phyloP scores from a whole-genome alignment of 305 asterid species.

The Solanum hybrid region DNA sequence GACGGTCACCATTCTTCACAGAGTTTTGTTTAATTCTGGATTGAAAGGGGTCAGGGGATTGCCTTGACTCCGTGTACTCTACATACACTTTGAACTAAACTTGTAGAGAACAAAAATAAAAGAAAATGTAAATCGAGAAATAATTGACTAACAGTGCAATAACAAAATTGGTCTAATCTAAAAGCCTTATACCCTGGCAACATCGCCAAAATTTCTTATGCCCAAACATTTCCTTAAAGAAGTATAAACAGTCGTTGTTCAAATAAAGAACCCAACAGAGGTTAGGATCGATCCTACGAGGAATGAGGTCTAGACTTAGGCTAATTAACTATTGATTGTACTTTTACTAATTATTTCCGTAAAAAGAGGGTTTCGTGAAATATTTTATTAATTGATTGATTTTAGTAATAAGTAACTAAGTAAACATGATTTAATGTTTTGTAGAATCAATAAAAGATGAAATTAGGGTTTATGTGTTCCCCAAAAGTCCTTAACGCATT shows the following conservation, averaged over 20 bases:
- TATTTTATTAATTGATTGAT: too few species aligned
- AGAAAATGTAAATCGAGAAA: not conserved
- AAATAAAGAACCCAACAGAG: not conserved
- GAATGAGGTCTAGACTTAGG: not conserved
- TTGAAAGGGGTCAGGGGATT: not conserved
- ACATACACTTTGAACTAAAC: not conserved
- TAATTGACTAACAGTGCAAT: not conserved
- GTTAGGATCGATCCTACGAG: not conserved
- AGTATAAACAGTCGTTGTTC: not conserved
- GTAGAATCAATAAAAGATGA: not conserved
- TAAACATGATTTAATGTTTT: not conserved
- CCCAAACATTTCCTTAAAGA: not conserved
- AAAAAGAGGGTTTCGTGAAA: not conserved
- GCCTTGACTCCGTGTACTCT: not conserved
- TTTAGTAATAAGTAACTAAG: not conserved
- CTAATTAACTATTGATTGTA: not conserved
- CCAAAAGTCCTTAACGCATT: not conserved
- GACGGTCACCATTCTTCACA: not conserved
- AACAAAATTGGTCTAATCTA: not conserved
- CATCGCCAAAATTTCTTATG: not conserved
- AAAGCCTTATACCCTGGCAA: not conserved
- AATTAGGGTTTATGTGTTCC: not conserved
- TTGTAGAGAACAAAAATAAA: not conserved
- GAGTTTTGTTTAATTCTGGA: not conserved
- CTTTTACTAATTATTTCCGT: not conserved